Conservation (phyloP, 1,284 basidiomycete genomes). For the Ceratobasidium sp. region DNA sequence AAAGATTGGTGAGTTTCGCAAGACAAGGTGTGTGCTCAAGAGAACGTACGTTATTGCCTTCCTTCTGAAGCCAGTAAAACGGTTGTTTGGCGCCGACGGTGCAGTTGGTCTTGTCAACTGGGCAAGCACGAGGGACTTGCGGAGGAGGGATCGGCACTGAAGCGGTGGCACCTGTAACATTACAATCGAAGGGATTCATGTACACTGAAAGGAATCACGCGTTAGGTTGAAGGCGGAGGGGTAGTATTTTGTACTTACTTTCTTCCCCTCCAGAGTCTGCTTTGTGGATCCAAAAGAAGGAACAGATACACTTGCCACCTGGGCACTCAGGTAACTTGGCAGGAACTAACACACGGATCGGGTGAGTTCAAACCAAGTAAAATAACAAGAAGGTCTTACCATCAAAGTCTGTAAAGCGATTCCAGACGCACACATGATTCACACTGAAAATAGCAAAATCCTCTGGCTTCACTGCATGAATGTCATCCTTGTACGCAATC, state of each 20-base stretch:
- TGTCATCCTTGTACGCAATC: conserved; percentile 73
- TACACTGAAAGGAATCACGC: conserved; percentile 59
- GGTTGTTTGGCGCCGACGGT: conserved; percentile 73
- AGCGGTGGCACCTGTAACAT: conserved; percentile 64
- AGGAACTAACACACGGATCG: not conserved
- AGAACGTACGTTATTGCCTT: conserved; percentile 65
- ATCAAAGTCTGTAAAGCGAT: conserved; percentile 68
- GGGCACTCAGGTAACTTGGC: conserved; percentile 73
- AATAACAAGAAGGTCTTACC: conserved; percentile 52
- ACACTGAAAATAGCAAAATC: conserved; percentile 77
- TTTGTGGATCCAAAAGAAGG: conserved; percentile 76
- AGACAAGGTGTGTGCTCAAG: not conserved
- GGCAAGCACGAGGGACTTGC: conserved; percentile 65
- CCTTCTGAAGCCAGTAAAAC: conserved; percentile 71
- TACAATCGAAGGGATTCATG: conserved; percentile 80
- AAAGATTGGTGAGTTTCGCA: not conserved
- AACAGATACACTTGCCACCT: conserved; percentile 69
- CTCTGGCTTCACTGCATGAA: conserved; percentile 63
- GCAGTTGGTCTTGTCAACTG: conserved; percentile 67
- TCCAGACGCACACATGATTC: conserved; percentile 78
- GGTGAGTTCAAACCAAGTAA: not conserved
- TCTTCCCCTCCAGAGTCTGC: conserved; percentile 55
- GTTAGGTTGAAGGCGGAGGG: not conserved
- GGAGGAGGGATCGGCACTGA: conserved; percentile 63
- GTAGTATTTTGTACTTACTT: conserved; percentile 55